phyloP scores from a whole-genome alignment of 495 filamentous ascomycete species.

The Apiosordaria backusii region DNA sequence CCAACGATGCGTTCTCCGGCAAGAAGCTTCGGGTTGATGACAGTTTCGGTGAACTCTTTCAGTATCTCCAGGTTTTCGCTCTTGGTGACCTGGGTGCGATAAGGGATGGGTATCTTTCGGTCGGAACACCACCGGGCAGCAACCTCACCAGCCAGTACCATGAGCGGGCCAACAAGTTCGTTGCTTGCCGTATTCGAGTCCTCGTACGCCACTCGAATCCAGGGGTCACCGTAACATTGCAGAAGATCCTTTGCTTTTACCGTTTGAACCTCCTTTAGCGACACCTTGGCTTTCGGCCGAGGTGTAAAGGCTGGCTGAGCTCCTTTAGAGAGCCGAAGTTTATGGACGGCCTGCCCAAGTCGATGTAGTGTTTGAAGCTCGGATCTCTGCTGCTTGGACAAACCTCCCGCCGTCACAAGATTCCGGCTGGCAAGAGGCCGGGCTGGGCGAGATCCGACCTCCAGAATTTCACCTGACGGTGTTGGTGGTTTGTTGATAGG shows the following conservation, averaged over 20 bases:
- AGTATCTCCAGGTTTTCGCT: conserved; percentile 43
- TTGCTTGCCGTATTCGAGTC: conserved; percentile 10
- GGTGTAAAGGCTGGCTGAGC: conserved; percentile 37
- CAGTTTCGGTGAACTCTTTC: conserved; percentile 44
- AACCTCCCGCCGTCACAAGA: conserved; percentile 35
- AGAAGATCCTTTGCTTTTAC: conserved; percentile 16
- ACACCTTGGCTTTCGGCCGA: conserved; percentile 31
- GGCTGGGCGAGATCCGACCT: conserved; percentile 33
- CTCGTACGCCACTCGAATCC: conserved; percentile 38
- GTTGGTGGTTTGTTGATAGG: conserved; percentile 7
- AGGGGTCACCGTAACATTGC: conserved; percentile 35
- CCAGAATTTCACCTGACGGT: conserved; percentile 7
- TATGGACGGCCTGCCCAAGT: conserved; percentile 37
- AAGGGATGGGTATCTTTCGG: conserved; percentile 75
- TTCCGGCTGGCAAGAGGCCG: conserved; percentile 22
- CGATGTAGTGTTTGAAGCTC: conserved; percentile 35
- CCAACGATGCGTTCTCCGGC: conserved; percentile 55
- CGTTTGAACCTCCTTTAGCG: conserved; percentile 27
- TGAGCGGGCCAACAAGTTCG: conserved; percentile 51
- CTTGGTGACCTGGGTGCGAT: conserved; percentile 63
- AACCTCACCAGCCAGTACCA: conserved; percentile 74
- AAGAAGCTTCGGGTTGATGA: conserved; percentile 50
- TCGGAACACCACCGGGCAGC: conserved; percentile 69
- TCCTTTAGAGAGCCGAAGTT: conserved; percentile 35
- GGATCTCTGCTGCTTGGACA: conserved; percentile 29